phyloP scores from a whole-genome alignment of 495 filamentous ascomycete species.

The Durotheca rogersii region DNA sequence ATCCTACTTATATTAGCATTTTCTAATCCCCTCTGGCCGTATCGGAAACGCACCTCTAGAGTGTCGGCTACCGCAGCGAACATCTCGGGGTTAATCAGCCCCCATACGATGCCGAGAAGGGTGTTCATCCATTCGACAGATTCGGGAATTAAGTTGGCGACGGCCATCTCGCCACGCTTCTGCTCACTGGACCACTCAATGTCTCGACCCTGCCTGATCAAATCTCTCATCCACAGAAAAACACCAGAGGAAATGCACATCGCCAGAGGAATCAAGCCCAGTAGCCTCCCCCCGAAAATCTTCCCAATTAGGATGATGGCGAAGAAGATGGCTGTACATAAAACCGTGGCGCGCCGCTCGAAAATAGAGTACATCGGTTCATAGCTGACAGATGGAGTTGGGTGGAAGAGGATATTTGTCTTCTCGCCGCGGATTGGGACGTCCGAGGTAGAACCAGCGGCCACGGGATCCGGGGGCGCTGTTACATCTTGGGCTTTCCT shows the following conservation, averaged over 20 bases:
- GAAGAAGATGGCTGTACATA: slow-evolving; percentile 68
- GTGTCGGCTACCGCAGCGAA: slow-evolving; percentile 62
- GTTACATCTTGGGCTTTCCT: slow-evolving; percentile 83
- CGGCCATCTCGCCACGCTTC: slow-evolving; percentile 74
- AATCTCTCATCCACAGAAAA: slow-evolving; percentile 84
- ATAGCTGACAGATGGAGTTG: slow-evolving; percentile 82
- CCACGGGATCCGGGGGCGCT: slow-evolving; percentile 84
- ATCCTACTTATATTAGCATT: slow-evolving; percentile 66
- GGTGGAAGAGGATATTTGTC: slow-evolving; percentile 94
- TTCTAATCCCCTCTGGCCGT: background rate
- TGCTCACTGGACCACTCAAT: slow-evolving; percentile 89
- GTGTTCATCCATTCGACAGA: slow-evolving; percentile 93
- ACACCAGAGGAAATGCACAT: slow-evolving; percentile 70
- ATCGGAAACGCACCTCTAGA: slow-evolving; percentile 37
- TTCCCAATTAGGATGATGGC: slow-evolving; percentile 76
- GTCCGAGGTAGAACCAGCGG: slow-evolving; percentile 77
- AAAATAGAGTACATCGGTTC: slow-evolving; percentile 79
- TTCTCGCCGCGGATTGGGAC: slow-evolving; percentile 94
- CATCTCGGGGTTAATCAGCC: slow-evolving; percentile 91
- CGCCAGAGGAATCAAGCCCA: slow-evolving; percentile 71
- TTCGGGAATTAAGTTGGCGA: slow-evolving; percentile 86
- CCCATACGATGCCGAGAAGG: slow-evolving; percentile 78
- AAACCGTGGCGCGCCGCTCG: slow-evolving; percentile 65
- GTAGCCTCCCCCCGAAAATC: slow-evolving; percentile 73
- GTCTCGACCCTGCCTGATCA: slow-evolving; percentile 75